A percentile compares a stretch with the other conserved stretches of the same genome.
Evolutionary conservation across 2,329 filamentous ascomycete species (phyloP).

Genomic region (Talaromyces atroroseus): DNA sequence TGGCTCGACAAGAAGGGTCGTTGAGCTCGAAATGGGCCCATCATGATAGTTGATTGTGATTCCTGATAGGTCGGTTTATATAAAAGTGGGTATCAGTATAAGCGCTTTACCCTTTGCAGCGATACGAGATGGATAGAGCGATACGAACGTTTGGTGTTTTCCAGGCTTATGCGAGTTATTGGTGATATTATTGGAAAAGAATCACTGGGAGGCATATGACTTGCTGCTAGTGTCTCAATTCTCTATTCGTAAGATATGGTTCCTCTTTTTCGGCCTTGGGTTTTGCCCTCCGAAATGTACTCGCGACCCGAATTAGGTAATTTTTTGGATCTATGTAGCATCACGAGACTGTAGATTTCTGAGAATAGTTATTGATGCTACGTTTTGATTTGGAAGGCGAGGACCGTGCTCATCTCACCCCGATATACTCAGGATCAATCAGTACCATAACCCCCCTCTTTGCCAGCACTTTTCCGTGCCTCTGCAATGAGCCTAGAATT

Average conservation of each 20-base stretch:
- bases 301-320: no score
- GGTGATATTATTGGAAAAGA: not conserved
- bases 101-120: not conserved
- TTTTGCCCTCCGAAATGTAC: no score
- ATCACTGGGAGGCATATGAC: no score
- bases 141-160: not conserved
- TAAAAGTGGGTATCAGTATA: not conserved
- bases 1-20: not conserved
- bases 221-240: no score
- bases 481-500: conserved; percentile 44
- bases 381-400: not conserved
- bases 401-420: not conserved
- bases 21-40: no score
- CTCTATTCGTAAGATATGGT: no score
- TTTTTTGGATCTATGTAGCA: no score
- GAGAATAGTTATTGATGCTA: not conserved
- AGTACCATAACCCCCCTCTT: not conserved
- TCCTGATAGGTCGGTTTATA: not conserved
- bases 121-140: not conserved
- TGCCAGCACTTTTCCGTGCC: conserved; percentile 1
- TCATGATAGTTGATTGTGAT: not conserved
- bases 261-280: no score
- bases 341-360: no score
- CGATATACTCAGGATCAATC: not conserved
- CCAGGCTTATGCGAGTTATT: not conserved